These are phyloP conservation scores for Ceratobasidium sp. DNA, from an alignment of 1,284 basidiomycete species.

Conservation along the genomic window DNA sequence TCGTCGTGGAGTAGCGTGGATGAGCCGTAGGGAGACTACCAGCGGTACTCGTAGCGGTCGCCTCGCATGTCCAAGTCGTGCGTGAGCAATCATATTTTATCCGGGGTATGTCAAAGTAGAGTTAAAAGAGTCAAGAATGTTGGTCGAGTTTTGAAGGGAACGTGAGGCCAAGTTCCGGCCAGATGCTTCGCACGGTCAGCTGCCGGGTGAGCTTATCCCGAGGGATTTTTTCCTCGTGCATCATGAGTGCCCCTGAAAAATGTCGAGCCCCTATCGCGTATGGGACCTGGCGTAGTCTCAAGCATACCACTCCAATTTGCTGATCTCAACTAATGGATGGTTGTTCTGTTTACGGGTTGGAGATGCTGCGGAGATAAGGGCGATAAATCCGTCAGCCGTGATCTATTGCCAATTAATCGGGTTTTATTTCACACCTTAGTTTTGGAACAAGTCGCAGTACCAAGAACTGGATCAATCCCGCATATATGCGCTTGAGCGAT, in stretches of 20 bases:
- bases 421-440: background rate
- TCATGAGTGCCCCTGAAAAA: background rate
- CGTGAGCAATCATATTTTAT: slow-evolving; percentile 20
- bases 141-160: slow-evolving; percentile 7
- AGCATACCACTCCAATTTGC: background rate
- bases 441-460: background rate
- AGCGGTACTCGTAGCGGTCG: slow-evolving; percentile 12
- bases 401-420: background rate
- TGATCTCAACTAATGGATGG: background rate
- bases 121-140: slow-evolving; percentile 3
- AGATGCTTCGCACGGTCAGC: slow-evolving; percentile 40
- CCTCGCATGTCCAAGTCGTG: slow-evolving; percentile 4
- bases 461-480: background rate
- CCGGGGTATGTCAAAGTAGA: background rate
- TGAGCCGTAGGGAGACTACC: slow-evolving; percentile 22
- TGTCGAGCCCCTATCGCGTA: background rate
- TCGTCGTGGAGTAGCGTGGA: slow-evolving; percentile 19
- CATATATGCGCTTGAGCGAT: background rate
- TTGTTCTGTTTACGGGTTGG: background rate
- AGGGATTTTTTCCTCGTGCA: background rate
- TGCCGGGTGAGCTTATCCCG: slow-evolving; percentile 21
- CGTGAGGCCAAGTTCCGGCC: slow-evolving; percentile 33
- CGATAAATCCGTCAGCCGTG: background rate
- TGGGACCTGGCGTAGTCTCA: background rate
- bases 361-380: background rate